Percentiles rank a stretch among this genome's conserved stretches.
phyloP scores from a whole-genome alignment of 2,329 filamentous ascomycete species.

The Madurella mycetomatis region DNA sequence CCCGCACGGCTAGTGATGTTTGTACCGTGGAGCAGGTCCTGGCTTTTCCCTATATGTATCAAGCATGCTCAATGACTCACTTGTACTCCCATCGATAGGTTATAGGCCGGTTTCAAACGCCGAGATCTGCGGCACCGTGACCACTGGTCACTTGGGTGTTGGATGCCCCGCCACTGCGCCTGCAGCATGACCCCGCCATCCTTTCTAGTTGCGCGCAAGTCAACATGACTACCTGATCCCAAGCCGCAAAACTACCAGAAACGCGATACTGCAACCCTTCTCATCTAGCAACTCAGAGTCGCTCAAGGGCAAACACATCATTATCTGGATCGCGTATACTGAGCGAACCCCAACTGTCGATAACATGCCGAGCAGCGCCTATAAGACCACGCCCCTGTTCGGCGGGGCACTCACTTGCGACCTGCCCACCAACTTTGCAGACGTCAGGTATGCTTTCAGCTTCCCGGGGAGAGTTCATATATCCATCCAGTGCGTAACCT shows the following conservation, averaged over 20 bases:
- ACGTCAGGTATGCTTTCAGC: slow-evolving; percentile 58
- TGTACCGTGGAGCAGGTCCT: not conserved
- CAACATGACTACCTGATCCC: too few species aligned
- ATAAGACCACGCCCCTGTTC: slow-evolving; percentile 58
- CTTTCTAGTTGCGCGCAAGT: too few species aligned
- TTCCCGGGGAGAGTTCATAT: not conserved
- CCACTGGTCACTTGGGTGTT: not conserved
- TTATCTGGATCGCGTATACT: not conserved
- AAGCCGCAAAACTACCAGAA: slow-evolving; percentile 11
- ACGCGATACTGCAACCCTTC: not conserved
- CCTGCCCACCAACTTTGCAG: slow-evolving; percentile 62
- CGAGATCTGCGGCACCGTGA: not conserved
- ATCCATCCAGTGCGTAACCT: not conserved
- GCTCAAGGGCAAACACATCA: not conserved
- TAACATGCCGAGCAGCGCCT: slow-evolving; percentile 44
- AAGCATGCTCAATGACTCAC: too few species aligned
- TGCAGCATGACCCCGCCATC: too few species aligned
- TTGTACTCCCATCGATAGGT: too few species aligned
- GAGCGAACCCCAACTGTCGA: not conserved
- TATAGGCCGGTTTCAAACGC: not conserved
- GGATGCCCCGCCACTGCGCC: too few species aligned
- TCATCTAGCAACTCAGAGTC: not conserved
- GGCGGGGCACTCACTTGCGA: slow-evolving; percentile 68
- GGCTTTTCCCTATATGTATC: not conserved
- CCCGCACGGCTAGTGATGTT: too few species aligned